Conservation (phyloP, 2,329 filamentous ascomycete genomes). For the Teratosphaeria zuluensis region DNA sequence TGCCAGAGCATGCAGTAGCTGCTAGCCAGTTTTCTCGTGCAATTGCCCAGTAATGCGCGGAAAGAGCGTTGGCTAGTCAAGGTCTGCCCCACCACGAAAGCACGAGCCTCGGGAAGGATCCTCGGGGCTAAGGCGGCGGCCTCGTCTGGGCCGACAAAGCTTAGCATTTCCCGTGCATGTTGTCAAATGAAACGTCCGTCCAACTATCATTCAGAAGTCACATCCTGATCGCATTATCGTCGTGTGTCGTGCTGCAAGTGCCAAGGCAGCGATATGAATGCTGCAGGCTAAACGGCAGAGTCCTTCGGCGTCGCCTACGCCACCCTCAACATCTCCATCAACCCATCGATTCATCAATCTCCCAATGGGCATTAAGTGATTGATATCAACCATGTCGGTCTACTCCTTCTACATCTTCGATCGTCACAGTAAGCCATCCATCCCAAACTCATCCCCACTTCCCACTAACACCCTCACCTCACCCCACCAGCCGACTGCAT, state of each 20-base stretch:
- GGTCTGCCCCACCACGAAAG: neutral
- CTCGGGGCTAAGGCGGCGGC: no score
- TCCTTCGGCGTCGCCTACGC: neutral
- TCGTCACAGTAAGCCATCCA: constrained; percentile 66
- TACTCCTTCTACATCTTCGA: constrained; percentile 99
- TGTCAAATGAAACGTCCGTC: neutral
- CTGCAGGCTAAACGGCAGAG: neutral
- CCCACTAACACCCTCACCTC: neutral
- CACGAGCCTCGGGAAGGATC: no score
- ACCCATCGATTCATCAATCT: neutral
- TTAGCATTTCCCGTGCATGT: neutral
- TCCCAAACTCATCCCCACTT: neutral
- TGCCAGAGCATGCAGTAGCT: neutral
- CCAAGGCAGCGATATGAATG: neutral
- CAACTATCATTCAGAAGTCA: neutral
- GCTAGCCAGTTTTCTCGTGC: neutral
- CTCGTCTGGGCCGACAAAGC: neutral
- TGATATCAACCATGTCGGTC: constrained; percentile 60
- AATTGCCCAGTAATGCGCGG: neutral
- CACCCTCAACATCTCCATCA: neutral
- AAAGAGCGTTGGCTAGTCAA: neutral
- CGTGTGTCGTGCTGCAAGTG: neutral
- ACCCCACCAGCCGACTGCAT: constrained; percentile 74
- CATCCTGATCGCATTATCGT: neutral
- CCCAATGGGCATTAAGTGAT: neutral